Conservation (phyloP, 1,284 basidiomycete species). For the Fomitiporia mediterranea region DNA sequence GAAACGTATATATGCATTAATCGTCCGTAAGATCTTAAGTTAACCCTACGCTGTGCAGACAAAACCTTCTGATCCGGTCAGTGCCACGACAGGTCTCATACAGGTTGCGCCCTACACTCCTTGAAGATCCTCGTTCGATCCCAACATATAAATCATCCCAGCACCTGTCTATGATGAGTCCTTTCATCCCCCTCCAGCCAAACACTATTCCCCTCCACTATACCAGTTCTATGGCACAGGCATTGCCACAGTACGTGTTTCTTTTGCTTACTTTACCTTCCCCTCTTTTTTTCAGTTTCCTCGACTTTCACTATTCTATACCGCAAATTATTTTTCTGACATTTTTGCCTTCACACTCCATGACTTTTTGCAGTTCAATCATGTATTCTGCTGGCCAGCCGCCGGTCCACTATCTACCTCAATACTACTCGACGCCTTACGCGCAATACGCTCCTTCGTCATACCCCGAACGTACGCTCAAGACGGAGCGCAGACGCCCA, state of each 20-base stretch:
- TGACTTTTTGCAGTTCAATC: conserved; percentile 4
- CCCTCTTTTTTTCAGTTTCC: background rate
- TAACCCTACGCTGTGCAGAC: conserved; percentile 6
- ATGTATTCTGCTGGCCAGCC: conserved; percentile 12
- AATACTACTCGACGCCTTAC: conserved; percentile 16
- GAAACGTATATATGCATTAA: conserved; percentile 11
- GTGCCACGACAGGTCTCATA: conserved; percentile 5
- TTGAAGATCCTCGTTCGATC: background rate
- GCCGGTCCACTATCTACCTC: conserved; percentile 16
- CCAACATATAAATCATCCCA: conserved; percentile 9
- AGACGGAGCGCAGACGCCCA: conserved; percentile 26
- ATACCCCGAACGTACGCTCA: conserved; percentile 17
- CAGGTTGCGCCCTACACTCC: background rate
- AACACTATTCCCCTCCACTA: background rate
- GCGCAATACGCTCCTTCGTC: conserved; percentile 12
- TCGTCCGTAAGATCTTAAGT: background rate
- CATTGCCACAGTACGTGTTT: conserved; percentile 18
- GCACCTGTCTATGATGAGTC: conserved; percentile 1
- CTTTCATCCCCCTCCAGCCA: conserved; percentile 8
- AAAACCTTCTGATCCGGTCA: conserved; percentile 15
- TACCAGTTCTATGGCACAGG: conserved; percentile 14
- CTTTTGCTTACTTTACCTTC: background rate
- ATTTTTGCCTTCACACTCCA: background rate
- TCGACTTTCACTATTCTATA: no score
- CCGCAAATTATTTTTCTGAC: background rate